Conservation (phyloP, 2,329 filamentous ascomycete species). For the Ceratocystis lukuohia region DNA sequence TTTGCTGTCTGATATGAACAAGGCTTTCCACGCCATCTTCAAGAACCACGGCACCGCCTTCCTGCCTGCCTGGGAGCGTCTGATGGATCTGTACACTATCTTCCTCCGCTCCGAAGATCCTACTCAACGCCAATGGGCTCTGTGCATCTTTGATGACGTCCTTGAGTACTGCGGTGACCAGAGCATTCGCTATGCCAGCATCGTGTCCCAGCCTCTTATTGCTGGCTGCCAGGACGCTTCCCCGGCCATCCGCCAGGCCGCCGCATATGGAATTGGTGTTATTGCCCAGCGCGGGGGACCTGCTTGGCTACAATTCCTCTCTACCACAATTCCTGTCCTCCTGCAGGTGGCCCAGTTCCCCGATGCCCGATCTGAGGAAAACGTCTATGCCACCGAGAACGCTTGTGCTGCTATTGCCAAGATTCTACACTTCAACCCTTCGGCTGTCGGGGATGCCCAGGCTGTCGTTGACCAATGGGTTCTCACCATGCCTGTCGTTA, state of each 20-base stretch:
- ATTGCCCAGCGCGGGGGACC: slow-evolving; percentile 84
- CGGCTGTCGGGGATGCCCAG: slow-evolving; percentile 61
- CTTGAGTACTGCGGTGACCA: slow-evolving; percentile 89
- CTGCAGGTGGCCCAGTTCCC: slow-evolving; percentile 74
- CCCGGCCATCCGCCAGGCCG: slow-evolving; percentile 86
- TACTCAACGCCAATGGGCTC: slow-evolving; percentile 94
- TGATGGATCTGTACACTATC: slow-evolving; percentile 71
- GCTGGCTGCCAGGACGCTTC: slow-evolving; percentile 75
- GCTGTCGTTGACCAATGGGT: slow-evolving; percentile 76
- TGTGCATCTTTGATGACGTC: slow-evolving; percentile 97
- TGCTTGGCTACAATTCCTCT: slow-evolving; percentile 77
- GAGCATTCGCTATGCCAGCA: slow-evolving; percentile 71
- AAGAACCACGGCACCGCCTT: slow-evolving; percentile 85
- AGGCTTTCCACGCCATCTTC: slow-evolving; percentile 97
- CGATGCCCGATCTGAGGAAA: slow-evolving; percentile 77
- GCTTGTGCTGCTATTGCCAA: slow-evolving; percentile 94
- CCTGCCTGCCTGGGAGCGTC: slow-evolving; percentile 72
- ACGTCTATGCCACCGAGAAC: slow-evolving; percentile 95
- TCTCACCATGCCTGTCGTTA: slow-evolving; percentile 76
- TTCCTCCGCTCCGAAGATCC: slow-evolving; percentile 73
- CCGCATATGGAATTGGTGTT: slow-evolving; percentile 89
- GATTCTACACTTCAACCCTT: slow-evolving; percentile 79
- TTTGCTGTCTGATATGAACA: slow-evolving; percentile 97
- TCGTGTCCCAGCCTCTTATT: slow-evolving; percentile 77
- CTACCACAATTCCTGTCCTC: slow-evolving; percentile 62